Conservation (phyloP, 2,329 filamentous ascomycete genomes). For the Fusarium sp. region DNA sequence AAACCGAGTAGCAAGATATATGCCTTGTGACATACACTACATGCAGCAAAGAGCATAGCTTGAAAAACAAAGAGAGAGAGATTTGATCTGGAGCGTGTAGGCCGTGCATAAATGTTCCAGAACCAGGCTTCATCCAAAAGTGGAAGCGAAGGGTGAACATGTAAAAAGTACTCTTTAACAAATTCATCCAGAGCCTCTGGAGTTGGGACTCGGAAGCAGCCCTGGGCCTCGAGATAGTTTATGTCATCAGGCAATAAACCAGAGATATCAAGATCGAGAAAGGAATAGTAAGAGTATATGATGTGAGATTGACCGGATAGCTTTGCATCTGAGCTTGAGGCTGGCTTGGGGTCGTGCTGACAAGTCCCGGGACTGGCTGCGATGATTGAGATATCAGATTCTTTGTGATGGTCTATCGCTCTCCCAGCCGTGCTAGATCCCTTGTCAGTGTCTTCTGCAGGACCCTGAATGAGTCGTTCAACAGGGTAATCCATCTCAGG, state of each 20-base stretch:
- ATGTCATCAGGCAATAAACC: slow-evolving; percentile 13
- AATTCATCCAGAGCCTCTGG: slow-evolving; percentile 14
- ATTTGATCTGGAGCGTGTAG: not conserved
- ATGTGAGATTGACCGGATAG: slow-evolving; percentile 12
- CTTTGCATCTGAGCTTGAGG: not conserved
- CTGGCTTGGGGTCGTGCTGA: not conserved
- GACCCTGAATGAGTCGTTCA: not conserved
- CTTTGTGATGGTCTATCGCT: not conserved
- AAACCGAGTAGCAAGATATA: too few relatives aligned
- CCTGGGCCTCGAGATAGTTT: slow-evolving; percentile 25
- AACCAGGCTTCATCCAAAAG: slow-evolving; percentile 5
- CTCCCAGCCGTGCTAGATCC: not conserved
- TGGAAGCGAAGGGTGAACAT: not conserved
- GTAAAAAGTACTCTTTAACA: not conserved
- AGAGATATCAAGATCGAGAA: slow-evolving; percentile 23
- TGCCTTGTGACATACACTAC: slow-evolving; percentile 5
- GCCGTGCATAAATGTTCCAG: slow-evolving; percentile 20
- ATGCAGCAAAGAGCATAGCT: slow-evolving; percentile 30
- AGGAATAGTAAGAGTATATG: slow-evolving; percentile 27
- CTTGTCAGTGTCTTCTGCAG: not conserved
- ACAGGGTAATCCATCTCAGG: not conserved
- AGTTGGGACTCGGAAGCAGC: slow-evolving; percentile 28
- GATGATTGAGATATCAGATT: not conserved
- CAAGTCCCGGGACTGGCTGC: not conserved
- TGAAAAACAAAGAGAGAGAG: slow-evolving; percentile 28